phyloP scores from a whole-genome alignment of 148 eudicot species.

The Dysphania ambrosioides region DNA sequence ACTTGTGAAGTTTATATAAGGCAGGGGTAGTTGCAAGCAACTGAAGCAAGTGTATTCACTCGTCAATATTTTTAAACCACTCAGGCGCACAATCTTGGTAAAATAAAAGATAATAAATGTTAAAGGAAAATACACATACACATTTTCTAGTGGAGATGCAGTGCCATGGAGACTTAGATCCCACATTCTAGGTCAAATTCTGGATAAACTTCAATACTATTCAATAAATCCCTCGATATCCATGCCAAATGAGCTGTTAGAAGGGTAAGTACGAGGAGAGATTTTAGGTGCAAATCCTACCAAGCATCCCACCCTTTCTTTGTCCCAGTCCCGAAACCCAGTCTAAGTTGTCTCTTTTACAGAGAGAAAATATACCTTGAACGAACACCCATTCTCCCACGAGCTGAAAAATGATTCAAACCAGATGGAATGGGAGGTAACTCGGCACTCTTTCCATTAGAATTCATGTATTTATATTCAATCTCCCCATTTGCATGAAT shows the following conservation, averaged over 20 bases:
- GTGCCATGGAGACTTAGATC: background rate
- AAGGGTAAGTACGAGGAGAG: background rate
- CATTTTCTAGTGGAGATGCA: background rate
- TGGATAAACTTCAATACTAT: background rate
- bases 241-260: background rate
- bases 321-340: background rate
- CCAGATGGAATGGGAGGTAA: conserved; percentile 79
- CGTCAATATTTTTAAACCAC: background rate
- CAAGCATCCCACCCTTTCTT: background rate
- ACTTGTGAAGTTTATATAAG: too few relatives aligned
- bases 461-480: conserved; percentile 39
- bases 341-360: background rate
- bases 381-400: conserved; percentile 75
- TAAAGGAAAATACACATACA: background rate
- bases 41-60: background rate
- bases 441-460: conserved; percentile 44
- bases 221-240: background rate
- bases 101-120: too few relatives aligned
- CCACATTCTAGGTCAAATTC: background rate
- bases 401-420: conserved; percentile 70
- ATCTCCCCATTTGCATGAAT: conserved; percentile 40
- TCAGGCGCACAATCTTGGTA: background rate
- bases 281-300: background rate
- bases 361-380: conserved; percentile 47
- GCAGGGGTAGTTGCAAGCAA: background rate